A percentile compares a stretch with the other conserved stretches of the same genome.
Conservation (phyloP, 768 basidiomycete genomes). For the Floccularia luteovirens region DNA sequence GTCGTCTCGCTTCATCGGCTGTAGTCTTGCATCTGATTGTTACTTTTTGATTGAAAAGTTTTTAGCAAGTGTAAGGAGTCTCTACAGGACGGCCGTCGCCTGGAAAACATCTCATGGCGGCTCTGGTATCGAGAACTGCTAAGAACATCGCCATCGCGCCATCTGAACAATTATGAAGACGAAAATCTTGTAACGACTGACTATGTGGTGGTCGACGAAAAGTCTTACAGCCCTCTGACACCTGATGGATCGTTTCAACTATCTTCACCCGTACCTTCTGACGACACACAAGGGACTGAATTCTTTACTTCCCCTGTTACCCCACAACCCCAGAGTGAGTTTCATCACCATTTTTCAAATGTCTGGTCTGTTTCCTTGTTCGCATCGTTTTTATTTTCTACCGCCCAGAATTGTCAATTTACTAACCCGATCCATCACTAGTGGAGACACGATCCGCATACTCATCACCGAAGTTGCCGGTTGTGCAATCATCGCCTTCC, state of each 20-base stretch:
- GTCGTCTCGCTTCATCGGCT: slow-evolving; percentile 13
- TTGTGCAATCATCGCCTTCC: not conserved
- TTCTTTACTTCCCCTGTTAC: not conserved
- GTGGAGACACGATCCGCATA: not conserved
- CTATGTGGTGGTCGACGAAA: slow-evolving; percentile 5
- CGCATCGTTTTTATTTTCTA: not conserved
- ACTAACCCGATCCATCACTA: not conserved
- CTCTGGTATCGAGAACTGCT: slow-evolving; percentile 68
- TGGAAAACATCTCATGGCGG: slow-evolving; percentile 88
- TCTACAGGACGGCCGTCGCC: slow-evolving; percentile 68
- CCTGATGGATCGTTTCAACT: slow-evolving; percentile 8
- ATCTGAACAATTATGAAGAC: slow-evolving; percentile 6
- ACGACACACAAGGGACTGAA: slow-evolving; percentile 3
- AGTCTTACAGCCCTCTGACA: slow-evolving; percentile 10
- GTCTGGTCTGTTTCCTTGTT: too few relatives aligned
- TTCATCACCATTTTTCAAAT: not conserved
- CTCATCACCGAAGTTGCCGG: not conserved
- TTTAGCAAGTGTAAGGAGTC: slow-evolving; percentile 81
- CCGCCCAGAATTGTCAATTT: not conserved
- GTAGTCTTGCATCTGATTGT: not conserved
- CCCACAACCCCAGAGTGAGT: not conserved
- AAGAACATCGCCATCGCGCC: slow-evolving; percentile 11
- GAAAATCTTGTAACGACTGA: slow-evolving; percentile 5
- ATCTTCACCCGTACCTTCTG: not conserved
- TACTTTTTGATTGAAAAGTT: slow-evolving; percentile 32